Evolutionary conservation across 208 protist species (phyloP).

Genomic region (Trypanosoma cruzi): DNA sequence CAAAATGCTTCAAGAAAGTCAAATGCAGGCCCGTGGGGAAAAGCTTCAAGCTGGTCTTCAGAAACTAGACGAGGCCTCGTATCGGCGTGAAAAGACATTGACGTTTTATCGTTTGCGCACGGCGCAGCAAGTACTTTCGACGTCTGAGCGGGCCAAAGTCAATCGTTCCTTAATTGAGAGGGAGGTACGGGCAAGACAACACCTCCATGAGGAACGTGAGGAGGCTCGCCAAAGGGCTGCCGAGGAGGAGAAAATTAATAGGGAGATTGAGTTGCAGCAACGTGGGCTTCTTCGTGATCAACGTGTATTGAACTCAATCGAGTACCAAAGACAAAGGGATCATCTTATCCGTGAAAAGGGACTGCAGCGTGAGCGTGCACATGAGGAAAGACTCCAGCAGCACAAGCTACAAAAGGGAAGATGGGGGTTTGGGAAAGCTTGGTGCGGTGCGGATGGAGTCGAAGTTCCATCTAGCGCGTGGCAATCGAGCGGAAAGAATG

Average conservation of each 20-base stretch:
- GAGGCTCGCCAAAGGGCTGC: constrained; percentile 1
- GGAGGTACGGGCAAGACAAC: not conserved
- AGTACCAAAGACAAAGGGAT: constrained; percentile 13
- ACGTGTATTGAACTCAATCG: constrained; percentile 10
- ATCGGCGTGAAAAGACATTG: constrained; percentile 10
- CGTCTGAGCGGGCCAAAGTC: constrained; percentile 1
- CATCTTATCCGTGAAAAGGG: constrained; percentile 1
- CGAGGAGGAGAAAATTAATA: constrained; percentile 10
- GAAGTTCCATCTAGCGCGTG: not conserved
- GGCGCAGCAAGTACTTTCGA: not conserved
- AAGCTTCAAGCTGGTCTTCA: not conserved
- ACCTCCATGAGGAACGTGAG: not conserved
- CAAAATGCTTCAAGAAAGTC: not conserved
- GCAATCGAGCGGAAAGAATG: not conserved
- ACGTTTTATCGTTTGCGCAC: constrained; percentile 3
- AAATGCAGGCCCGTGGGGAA: constrained; percentile 5
- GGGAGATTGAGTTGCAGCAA: constrained; percentile 13
- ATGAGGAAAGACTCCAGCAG: constrained; percentile 5
- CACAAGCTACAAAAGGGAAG: not conserved
- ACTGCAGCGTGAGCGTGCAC: constrained; percentile 1
- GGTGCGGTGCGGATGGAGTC: not conserved
- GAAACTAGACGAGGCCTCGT: constrained; percentile 6
- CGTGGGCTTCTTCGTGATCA: constrained; percentile 18
- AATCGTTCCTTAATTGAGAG: constrained; percentile 7
- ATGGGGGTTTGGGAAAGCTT: not conserved